Evolutionary conservation across 2,329 filamentous ascomycete species (phyloP).

Genomic region (Sporothrix pallida): DNA sequence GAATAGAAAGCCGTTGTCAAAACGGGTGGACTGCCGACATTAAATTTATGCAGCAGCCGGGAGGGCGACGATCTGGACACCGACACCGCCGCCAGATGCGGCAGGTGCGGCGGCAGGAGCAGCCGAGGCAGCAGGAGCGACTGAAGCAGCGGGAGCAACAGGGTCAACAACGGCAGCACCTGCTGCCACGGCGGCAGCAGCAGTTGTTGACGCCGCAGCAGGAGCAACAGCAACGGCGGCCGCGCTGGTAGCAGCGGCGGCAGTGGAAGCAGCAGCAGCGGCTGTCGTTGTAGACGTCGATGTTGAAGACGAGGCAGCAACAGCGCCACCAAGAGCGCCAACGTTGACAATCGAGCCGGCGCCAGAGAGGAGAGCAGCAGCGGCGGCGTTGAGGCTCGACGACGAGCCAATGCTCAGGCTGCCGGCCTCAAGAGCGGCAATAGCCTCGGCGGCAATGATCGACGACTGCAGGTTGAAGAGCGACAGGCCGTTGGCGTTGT

Average conservation of each 20-base stretch:
- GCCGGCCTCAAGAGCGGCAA: constrained; percentile 42
- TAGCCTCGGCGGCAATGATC: constrained; percentile 43
- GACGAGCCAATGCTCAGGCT: constrained; percentile 39
- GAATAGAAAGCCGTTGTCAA: background rate
- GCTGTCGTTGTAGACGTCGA: background rate
- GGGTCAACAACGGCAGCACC: background rate
- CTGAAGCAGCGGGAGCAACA: constrained; percentile 14
- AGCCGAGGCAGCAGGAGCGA: constrained; percentile 11
- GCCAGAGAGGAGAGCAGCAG: constrained; percentile 27
- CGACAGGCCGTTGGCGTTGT: constrained; percentile 40
- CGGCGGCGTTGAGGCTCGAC: constrained; percentile 33
- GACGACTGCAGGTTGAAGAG: constrained; percentile 42
- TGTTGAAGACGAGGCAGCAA: background rate
- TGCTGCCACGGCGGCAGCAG: constrained; percentile 24
- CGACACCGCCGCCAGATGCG: constrained; percentile 29
- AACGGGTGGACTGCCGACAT: background rate
- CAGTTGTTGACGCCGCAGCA: background rate
- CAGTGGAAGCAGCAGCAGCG: background rate
- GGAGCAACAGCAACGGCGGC: background rate
- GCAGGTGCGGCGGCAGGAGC: constrained; percentile 15
- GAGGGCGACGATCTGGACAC: constrained; percentile 35
- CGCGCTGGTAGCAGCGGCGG: background rate
- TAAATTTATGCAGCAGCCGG: constrained; percentile 13
- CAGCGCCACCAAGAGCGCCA: background rate
- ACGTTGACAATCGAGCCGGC: no score